Evolutionary conservation across 257 asterid genomes (phyloP), one percentile per base, ranked within the genome.

Genomic region (Fraxinus anomala): DNA sequence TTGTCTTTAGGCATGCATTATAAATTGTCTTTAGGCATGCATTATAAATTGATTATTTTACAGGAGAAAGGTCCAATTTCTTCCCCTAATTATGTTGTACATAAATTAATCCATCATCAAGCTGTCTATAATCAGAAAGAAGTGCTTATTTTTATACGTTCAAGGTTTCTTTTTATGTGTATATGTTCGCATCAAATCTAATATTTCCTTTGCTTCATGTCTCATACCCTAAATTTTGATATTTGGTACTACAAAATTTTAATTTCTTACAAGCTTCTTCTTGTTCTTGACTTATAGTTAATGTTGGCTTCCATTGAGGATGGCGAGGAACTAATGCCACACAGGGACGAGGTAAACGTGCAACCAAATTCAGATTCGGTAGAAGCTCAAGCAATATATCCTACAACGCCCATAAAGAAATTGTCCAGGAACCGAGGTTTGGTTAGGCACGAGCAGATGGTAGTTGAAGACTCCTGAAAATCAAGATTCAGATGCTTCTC

Each of bases 251-350:
- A 56, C 13, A 21, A 56, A 56, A 56, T 19, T 21, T 56, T 56
- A 14, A 10, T 4, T 49, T 1, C 44, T 21, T 14, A 70, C 34
- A 13, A 54, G 73, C 21, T 66, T 47, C 65, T 39, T 73, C 36
- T 39, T 23, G 40, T 67, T 76, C 51, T 69, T 36, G 56, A 77
- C 74, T 81, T 83, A 89, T 91, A 95, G 97, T 77, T 87, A 51
- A 95, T 93, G 99, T 73, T 91, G 91, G 34, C 79, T 82, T 81
- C 91, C 51, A 91, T 93, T 87, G 86, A 17, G 68, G 89, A 1
- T 31, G 98, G 98, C 10, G 92, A 89, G 71, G 99, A 93, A 87
- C 80, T 93, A 75, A 95, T 95, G 99, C 99, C 98, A 26, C 96
- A 90, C 75, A 88, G 99, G 77, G 70, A 68, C 14, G 78, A 79